Conservation (phyloP, 2,329 filamentous ascomycete genomes). For the Juglanconis sp. region DNA sequence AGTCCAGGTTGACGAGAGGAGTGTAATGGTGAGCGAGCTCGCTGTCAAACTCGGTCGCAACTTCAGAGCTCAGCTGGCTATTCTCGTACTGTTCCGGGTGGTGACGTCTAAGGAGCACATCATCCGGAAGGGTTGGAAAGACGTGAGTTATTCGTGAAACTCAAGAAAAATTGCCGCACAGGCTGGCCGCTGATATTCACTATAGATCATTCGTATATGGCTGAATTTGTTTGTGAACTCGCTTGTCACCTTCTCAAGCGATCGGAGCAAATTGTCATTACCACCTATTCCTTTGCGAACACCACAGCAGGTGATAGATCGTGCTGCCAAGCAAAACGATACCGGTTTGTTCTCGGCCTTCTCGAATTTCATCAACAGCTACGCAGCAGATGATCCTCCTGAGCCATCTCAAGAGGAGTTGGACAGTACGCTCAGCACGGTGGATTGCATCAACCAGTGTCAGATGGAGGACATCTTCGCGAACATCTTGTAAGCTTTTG, state of each 20-base stretch:
- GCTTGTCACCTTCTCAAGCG: slow-evolving; percentile 69
- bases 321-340: slow-evolving; percentile 73
- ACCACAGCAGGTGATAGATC: slow-evolving; percentile 89
- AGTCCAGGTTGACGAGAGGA: slow-evolving; percentile 85
- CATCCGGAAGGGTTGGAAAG: slow-evolving; percentile 73
- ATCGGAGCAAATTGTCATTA: slow-evolving; percentile 65
- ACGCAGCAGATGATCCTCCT: slow-evolving; percentile 94
- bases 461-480: slow-evolving; percentile 77
- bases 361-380: slow-evolving; percentile 96
- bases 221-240: slow-evolving; percentile 96
- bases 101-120: slow-evolving; percentile 79
- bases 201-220: slow-evolving; percentile 82
- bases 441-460: slow-evolving; percentile 91
- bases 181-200: slow-evolving; percentile 33
- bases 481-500: slow-evolving; percentile 68
- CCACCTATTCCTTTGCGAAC: slow-evolving; percentile 83
- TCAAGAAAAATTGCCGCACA: neutral
- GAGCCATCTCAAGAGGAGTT: slow-evolving; percentile 97
- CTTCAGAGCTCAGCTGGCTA: slow-evolving; percentile 89
- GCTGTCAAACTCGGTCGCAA: slow-evolving; percentile 94
- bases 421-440: slow-evolving; percentile 89
- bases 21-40: slow-evolving; percentile 97
- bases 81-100: slow-evolving; percentile 90
- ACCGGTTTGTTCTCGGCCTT: slow-evolving; percentile 89
- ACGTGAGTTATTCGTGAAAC: slow-evolving; percentile 52